Evolutionary conservation across 768 basidiomycete genomes (phyloP), one percentile per base, ranked within the genome.

Genomic region (Trametes coccinea): DNA sequence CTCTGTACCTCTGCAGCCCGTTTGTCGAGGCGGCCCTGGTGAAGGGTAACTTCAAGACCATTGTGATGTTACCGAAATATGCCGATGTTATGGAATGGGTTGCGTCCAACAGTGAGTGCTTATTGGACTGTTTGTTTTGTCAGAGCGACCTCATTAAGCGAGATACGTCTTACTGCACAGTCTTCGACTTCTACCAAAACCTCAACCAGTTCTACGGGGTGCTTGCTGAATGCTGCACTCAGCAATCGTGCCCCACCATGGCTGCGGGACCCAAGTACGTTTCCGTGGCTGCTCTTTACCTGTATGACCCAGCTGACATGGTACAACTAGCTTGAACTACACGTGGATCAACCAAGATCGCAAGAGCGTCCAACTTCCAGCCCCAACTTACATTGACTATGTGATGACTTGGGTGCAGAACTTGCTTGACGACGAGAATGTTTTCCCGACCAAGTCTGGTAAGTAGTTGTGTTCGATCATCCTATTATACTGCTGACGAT

Each of bases 1-100:
- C 92, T 1, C 77, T 98, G 16, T 97, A 96, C 71, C 82, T 98
- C 10, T 96, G 90, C 74, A 90, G 91, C 56, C 95, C 95, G 3
- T 98, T 98, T 73, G 93, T 91, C 57, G 95, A 96, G 68, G 90
- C 94, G 2, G 93, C 96, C 0, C 82, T 98, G 46, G 95, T 98
- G 61, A 98, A 96, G 74, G 96, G 96, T 27, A 97, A 95, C 76
- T 98, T 97, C 80, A 98, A 96, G 79, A 97, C 95, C 3, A 98
- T 98, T 69, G 95, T 98, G 59, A 90, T 94, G 76, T 82, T 94
- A 56, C 96, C 96, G 6, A 97, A 96, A 73, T 97, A 95, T 68
- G 89, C 92, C 31, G 93, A 96, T 71, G 88, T 93, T 60, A 95
- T 93, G 83, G 95, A 97, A 72, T 97, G 95, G 95, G 95, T 96